These are phyloP conservation scores for Trichoderma reesei DNA, from an alignment of 495 filamentous ascomycete species.

Conservation along the genomic window DNA sequence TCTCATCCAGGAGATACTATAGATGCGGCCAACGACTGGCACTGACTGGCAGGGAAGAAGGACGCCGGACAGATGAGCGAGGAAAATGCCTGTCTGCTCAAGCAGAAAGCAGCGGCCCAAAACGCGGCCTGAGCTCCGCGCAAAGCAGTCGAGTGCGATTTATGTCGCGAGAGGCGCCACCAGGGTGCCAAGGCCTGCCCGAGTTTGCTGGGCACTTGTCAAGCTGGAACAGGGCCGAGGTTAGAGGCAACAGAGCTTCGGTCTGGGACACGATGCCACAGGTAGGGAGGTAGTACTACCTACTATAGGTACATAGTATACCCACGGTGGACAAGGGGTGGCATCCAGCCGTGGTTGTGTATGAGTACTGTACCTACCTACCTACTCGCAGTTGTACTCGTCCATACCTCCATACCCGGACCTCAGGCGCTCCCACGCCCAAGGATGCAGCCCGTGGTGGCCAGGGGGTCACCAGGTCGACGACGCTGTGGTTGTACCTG, in stretches of 20 bases:
- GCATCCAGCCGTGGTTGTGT: not conserved
- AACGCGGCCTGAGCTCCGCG: slow-evolving; percentile 4
- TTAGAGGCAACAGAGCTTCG: slow-evolving; percentile 2
- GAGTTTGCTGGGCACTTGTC: not conserved
- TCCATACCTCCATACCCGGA: too few relatives aligned
- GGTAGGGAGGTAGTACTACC: too few relatives aligned
- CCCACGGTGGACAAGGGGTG: slow-evolving; percentile 1
- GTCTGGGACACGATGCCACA: not conserved
- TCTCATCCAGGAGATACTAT: not conserved
- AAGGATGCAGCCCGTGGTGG: not conserved
- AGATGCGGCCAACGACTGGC: not conserved
- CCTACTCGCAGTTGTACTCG: too few relatives aligned
- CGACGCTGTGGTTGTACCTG: too few relatives aligned
- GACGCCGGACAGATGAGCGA: not conserved
- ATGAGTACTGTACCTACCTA: not conserved
- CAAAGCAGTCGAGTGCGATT: not conserved
- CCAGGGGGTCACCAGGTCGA: too few relatives aligned
- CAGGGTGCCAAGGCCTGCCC: not conserved
- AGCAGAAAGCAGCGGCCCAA: slow-evolving; percentile 6
- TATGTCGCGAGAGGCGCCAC: slow-evolving; percentile 1
- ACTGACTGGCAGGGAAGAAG: not conserved
- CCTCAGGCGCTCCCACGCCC: not conserved
- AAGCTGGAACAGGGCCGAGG: not conserved
- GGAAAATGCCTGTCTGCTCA: not conserved
- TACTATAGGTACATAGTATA: too few relatives aligned